Percentiles rank a stretch among this genome's conserved stretches.
Conservation (phyloP, 352 stramenopile genomes). For the Globisporangium lucens region DNA sequence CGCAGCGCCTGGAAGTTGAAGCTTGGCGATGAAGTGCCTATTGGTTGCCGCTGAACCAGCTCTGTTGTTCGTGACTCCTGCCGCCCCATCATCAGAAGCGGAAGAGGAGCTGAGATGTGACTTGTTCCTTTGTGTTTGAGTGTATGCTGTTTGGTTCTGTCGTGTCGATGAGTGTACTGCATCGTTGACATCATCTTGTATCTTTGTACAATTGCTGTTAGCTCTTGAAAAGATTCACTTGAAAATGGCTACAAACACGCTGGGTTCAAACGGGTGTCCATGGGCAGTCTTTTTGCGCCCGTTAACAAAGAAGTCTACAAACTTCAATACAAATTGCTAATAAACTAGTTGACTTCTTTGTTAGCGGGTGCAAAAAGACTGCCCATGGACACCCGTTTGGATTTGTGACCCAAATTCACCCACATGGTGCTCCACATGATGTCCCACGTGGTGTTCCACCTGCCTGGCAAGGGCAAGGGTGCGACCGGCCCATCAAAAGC, state of each 20-base stretch:
- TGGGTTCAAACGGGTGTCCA: too few relatives aligned
- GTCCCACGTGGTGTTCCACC: not conserved
- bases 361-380: too few relatives aligned
- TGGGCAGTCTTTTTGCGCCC: too few relatives aligned
- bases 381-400: too few relatives aligned
- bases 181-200: not conserved
- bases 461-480: not conserved
- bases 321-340: too few relatives aligned
- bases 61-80: not conserved
- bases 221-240: not conserved
- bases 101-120: not conserved
- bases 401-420: too few relatives aligned
- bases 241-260: not conserved
- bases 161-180: not conserved
- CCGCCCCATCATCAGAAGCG: not conserved
- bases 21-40: not conserved
- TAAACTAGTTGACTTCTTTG: too few relatives aligned
- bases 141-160: not conserved
- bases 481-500: slow-evolving; percentile 5
- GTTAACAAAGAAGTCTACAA: too few relatives aligned
- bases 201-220: not conserved
- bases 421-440: not conserved
- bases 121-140: not conserved
- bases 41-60: not conserved
- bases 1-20: not conserved